These are phyloP conservation scores for Phytophthora hibernalis DNA, from an alignment of 352 stramenopile genomes.

Conservation along the genomic window DNA sequence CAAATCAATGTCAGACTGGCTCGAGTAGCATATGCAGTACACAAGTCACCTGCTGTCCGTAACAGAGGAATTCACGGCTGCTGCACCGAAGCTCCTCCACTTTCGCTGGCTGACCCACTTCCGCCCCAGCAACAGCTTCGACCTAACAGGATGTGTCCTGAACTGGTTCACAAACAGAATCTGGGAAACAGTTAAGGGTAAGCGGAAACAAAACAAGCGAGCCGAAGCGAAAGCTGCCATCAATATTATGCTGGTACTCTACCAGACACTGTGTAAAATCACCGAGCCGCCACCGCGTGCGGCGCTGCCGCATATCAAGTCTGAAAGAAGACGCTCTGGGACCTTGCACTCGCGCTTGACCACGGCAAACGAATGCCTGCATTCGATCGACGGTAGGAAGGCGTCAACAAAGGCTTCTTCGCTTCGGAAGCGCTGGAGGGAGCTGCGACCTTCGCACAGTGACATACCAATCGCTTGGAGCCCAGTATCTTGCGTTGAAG, in stretches of 20 bases:
- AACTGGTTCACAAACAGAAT: too few relatives aligned
- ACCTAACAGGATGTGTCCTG: slow-evolving; percentile 7
- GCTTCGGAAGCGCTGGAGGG: neutral
- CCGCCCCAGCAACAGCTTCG: slow-evolving; percentile 9
- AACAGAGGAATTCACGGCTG: neutral
- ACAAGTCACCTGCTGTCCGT: neutral
- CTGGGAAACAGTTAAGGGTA: too few relatives aligned
- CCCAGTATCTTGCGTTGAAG: neutral
- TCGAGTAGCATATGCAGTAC: neutral
- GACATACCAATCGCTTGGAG: neutral
- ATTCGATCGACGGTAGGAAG: too few relatives aligned
- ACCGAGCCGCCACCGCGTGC: neutral
- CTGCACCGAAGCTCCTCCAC: too few relatives aligned
- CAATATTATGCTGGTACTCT: slow-evolving; percentile 19
- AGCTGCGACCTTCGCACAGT: neutral
- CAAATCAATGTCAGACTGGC: slow-evolving; percentile 1
- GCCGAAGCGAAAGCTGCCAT: slow-evolving; percentile 11
- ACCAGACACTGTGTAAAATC: slow-evolving; percentile 4
- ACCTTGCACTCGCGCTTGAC: neutral
- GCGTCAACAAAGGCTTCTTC: neutral
- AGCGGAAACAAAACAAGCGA: slow-evolving; percentile 15
- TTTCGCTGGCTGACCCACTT: neutral
- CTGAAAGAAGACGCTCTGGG: neutral
- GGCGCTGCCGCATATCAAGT: too few relatives aligned
- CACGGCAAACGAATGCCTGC: neutral